These are phyloP conservation scores for Paramecium tetraurelia DNA, from an alignment of 73 alveolate species.

Conservation along the genomic window DNA sequence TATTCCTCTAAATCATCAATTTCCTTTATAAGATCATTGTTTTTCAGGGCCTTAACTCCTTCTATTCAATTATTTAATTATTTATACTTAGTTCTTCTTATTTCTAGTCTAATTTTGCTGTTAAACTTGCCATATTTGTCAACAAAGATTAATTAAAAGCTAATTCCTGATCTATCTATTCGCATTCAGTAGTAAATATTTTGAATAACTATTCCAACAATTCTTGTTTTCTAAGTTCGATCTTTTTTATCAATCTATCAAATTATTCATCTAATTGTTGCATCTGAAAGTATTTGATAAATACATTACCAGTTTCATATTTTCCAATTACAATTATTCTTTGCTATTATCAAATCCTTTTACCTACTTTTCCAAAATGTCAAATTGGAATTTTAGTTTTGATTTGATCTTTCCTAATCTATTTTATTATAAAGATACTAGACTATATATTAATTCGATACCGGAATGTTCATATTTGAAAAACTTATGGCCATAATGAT, in stretches of 20 bases:
- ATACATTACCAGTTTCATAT: neutral
- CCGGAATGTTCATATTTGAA: conserved; percentile 79
- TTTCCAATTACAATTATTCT: neutral
- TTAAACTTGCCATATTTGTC: neutral
- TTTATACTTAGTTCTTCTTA: neutral
- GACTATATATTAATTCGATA: neutral
- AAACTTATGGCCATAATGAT: conserved; percentile 84
- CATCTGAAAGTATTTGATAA: neutral
- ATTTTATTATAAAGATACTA: neutral
- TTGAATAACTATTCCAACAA: neutral
- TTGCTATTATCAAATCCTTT: neutral
- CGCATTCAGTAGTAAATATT: conserved; percentile 1
- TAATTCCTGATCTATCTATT: neutral
- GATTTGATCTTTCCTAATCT: neutral
- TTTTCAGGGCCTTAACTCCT: neutral
- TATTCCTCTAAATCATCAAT: conserved; percentile 37
- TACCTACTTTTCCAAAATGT: neutral
- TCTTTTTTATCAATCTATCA: neutral
- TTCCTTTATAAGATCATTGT: neutral
- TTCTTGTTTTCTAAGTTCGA: neutral
- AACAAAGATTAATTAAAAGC: conserved; percentile 2
- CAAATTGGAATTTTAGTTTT: neutral
- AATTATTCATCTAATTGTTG: conserved; percentile 14
- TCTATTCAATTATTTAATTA: neutral
- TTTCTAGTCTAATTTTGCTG: neutral